Evolutionary conservation across 2,329 filamentous ascomycete species (phyloP), one percentile per base, ranked within the genome.

Genomic region (Chrysoporthe puriensis): DNA sequence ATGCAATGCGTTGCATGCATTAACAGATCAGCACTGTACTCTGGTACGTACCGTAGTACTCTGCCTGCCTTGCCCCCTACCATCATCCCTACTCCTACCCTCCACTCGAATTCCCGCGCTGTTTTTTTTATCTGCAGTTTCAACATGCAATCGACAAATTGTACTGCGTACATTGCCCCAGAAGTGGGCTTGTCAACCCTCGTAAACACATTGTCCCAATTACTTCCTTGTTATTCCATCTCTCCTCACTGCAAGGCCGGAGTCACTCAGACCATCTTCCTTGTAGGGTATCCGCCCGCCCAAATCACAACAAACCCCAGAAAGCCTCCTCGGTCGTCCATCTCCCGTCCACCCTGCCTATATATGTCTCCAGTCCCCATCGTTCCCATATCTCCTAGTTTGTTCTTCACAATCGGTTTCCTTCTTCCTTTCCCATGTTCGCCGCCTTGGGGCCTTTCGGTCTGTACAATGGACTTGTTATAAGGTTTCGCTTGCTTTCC

Each of bases 331-430:
- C 70, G 70, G 62, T 66, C 67, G 50, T 69, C 68, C 68, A 66
- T 67, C 54, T 64, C 64, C 61, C 63, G 69, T 69, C 64, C 67
- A 68, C 62, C 66, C 74, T 75, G 75, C 73, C 77, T 83, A 83
- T 83, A 84, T 84, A 84, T 83, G 79, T 77, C 77, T 78, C 66
- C 67, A 62, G 77, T 76, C 76, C 78, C 74, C 75, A 78, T 78
- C 77, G 77, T 77, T 74, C 74, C 72, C 74, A 73, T 74, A 72
- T 73, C 74, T 74, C 70, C 69, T 59, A 62, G 63, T 42, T 26
- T 34, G 52, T 62, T 54, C 57, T 67, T 64, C 61, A 56, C 65
- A 67, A 62, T 58, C 62, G 56, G 57, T 65, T 67, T 68, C 48
- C 56, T 64, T 69, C 61, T 67, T 58, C 21, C 14, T 60, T 63